These are phyloP conservation scores for Syzygium oleosum DNA, from an alignment of 345 rosid genomes.

Conservation along the genomic window DNA sequence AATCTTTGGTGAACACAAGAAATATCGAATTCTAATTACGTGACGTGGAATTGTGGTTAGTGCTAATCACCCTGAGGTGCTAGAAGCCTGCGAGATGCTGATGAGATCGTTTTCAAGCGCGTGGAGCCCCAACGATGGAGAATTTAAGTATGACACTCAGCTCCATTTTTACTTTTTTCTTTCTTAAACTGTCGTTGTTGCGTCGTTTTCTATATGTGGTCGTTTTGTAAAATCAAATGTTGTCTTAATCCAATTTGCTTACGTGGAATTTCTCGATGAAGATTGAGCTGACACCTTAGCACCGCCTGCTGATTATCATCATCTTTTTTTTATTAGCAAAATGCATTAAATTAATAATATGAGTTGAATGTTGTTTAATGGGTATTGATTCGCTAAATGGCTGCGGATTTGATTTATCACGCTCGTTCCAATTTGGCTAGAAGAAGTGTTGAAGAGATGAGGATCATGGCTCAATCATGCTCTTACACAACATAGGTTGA, in stretches of 20 bases:
- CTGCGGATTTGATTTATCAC: not conserved
- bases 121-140: not conserved
- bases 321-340: not conserved
- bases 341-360: not conserved
- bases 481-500: not conserved
- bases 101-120: not conserved
- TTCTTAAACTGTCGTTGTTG: not conserved
- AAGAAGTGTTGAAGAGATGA: not conserved
- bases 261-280: not conserved
- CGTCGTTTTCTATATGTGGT: not conserved
- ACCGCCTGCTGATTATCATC: not conserved
- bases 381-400: not conserved
- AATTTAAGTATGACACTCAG: not conserved
- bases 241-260: not conserved
- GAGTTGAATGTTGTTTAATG: not conserved
- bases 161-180: not conserved
- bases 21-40: not conserved
- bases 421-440: not conserved
- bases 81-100: not conserved
- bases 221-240: not conserved
- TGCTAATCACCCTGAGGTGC: not conserved
- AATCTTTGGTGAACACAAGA: no score
- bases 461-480: not conserved
- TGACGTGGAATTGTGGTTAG: not conserved
- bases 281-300: not conserved